phyloP scores from a whole-genome alignment of 441 rosid species.

The Erysimum pusillum region DNA sequence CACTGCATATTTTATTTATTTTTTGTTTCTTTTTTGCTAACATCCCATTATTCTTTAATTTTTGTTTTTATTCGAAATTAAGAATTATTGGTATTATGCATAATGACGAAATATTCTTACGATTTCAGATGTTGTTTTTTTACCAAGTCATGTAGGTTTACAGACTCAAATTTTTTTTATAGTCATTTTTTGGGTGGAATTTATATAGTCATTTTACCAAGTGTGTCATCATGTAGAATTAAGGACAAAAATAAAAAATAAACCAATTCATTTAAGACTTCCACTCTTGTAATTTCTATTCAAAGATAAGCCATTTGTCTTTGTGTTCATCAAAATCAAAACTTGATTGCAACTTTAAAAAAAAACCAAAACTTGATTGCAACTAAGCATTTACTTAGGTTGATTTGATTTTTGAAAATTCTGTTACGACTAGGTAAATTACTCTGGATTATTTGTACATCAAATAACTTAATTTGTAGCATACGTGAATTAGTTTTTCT shows the following conservation, averaged over 20 bases:
- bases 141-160: neutral
- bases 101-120: neutral
- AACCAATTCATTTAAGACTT: too few relatives aligned
- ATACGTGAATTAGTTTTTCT: neutral
- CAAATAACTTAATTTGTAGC: neutral
- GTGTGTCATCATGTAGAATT: too few relatives aligned
- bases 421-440: conserved; percentile 3
- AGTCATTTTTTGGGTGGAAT: neutral
- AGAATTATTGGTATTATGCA: conserved; percentile 17
- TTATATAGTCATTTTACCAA: too few relatives aligned
- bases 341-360: neutral
- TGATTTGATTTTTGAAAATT: neutral
- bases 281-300: neutral
- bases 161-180: neutral
- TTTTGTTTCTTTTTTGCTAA: neutral
- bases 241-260: too few relatives aligned
- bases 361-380: neutral
- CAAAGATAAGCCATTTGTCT: conserved; percentile 3
- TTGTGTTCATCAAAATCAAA: neutral
- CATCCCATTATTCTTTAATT: conserved; percentile 18
- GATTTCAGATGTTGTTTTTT: neutral
- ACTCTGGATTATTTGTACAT: neutral
- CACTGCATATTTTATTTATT: conserved; percentile 6
- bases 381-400: neutral
- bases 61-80: neutral